Base-by-base conservation (phyloP, 1,284 basidiomycete genomes). In the Sanghuangporus baumii region DNA sequence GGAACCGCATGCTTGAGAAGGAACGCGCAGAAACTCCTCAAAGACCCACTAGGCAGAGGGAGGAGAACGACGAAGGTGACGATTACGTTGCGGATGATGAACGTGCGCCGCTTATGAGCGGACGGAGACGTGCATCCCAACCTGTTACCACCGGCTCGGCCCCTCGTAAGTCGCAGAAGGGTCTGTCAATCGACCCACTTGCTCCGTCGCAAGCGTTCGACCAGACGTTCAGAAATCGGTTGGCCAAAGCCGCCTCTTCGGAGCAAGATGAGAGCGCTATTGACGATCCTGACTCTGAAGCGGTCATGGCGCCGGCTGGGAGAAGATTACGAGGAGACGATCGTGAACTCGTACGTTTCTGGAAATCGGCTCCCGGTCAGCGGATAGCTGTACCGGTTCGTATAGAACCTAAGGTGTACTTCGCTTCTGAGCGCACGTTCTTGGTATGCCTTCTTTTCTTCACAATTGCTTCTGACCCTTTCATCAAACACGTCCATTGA, bases 351-450 rank as follows among this genome's bases (percentile, higher is more conserved):
- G 87, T 92, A 55, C 80, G 90, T 64, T 82, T 88, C 64, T 94
- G 94, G 86, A 79, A 74, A 26, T 95, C 96, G 2, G 89, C 91
- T 1, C 78, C 83, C 52, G 96, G 96, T 18, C 98, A 98, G 79
- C 84, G 86, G 67, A 95, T 99, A 64, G 86, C 94, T 1, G 85
- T 99, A 1, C 96, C 96, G 40, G 89, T 99, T 38, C 86, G 96
- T 58, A 85, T 99, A 62, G 96, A 99, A 76, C 96, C 96, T 41
- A 99, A 99, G 77, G 95, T 97, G 6, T 97, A 97, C 73, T 99
- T 98, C 74, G 96, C 96, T 2, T 92, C 93, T 54, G 96, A 98
- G 74, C 81, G 94, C 63, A 96, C 94, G n/a, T 93, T 91, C 79
- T 72, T 93, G 73, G 90, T 89, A 71, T 72, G 86, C 23, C 12